phyloP scores from a whole-genome alignment of 345 rosid species.

The Conringia planisiliqua region DNA sequence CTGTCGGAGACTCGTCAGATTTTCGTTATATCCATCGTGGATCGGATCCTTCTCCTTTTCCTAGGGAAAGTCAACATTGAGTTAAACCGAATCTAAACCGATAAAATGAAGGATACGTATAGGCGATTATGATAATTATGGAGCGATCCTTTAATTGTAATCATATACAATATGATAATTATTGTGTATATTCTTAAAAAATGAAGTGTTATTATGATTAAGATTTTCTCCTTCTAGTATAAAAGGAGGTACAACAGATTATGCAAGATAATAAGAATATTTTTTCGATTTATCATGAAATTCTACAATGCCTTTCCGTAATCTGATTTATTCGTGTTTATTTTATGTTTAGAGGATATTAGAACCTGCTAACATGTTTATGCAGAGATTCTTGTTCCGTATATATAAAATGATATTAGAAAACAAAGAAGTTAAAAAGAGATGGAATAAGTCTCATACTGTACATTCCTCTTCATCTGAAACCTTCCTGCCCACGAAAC shows the following conservation, averaged over 20 bases:
- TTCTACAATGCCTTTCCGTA: too few species aligned
- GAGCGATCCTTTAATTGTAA: not conserved
- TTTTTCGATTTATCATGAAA: too few species aligned
- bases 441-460: not conserved
- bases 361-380: not conserved
- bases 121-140: not conserved
- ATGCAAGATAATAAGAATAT: too few species aligned
- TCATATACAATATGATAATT: not conserved
- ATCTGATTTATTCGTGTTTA: not conserved
- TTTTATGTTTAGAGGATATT: not conserved
- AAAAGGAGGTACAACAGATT: too few species aligned
- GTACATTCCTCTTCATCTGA: slow-evolving; percentile 19
- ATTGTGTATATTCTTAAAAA: not conserved
- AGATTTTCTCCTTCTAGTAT: too few species aligned
- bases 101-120: not conserved
- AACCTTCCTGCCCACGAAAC: not conserved
- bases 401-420: not conserved
- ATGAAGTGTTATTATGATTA: too few species aligned
- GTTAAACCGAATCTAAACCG: not conserved
- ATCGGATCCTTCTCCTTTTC: not conserved
- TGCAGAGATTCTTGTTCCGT: not conserved
- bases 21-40: not conserved
- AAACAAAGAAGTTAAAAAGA: not conserved
- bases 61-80: not conserved
- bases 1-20: not conserved